These are phyloP conservation scores for Leccinum subrobustum DNA, from an alignment of 1,284 basidiomycete genomes.

Conservation along the genomic window DNA sequence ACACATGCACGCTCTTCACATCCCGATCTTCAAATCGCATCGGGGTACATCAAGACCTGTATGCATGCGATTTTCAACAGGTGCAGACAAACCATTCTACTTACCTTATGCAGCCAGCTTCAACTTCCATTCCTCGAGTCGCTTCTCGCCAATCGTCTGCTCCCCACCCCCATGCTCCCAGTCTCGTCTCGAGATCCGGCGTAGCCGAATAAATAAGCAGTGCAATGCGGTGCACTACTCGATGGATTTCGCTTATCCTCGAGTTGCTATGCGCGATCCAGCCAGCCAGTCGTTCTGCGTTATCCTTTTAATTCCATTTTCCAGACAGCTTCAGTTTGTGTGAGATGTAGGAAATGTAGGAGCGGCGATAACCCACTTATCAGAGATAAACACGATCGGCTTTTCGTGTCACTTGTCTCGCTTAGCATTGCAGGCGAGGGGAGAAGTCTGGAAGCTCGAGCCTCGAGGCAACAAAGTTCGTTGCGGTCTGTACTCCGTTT, in stretches of 20 bases:
- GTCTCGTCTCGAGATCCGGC: not conserved
- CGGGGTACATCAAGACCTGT: not conserved
- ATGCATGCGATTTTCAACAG: not conserved
- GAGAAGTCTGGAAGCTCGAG: constrained; percentile 7
- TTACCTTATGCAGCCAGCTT: not conserved
- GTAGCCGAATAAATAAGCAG: not conserved
- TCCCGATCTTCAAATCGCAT: not conserved
- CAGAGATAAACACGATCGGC: not conserved
- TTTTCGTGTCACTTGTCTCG: not conserved
- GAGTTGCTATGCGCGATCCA: not conserved
- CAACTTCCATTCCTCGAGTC: constrained; percentile 12
- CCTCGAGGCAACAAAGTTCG: not conserved
- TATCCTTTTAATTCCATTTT: constrained; percentile 8
- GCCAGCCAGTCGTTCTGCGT: not conserved
- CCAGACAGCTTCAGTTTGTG: not conserved
- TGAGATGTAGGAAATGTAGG: not conserved
- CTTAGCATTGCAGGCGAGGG: not conserved
- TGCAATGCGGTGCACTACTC: not conserved
- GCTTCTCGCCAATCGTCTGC: not conserved
- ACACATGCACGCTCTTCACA: not conserved
- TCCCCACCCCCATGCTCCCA: not conserved
- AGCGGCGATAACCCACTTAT: not conserved
- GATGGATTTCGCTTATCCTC: not conserved
- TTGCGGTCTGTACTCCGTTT: not conserved
- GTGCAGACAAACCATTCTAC: not conserved